phyloP scores from a whole-genome alignment of 2,329 filamentous ascomycete species.

The Sporothrix pseudoabietina region DNA sequence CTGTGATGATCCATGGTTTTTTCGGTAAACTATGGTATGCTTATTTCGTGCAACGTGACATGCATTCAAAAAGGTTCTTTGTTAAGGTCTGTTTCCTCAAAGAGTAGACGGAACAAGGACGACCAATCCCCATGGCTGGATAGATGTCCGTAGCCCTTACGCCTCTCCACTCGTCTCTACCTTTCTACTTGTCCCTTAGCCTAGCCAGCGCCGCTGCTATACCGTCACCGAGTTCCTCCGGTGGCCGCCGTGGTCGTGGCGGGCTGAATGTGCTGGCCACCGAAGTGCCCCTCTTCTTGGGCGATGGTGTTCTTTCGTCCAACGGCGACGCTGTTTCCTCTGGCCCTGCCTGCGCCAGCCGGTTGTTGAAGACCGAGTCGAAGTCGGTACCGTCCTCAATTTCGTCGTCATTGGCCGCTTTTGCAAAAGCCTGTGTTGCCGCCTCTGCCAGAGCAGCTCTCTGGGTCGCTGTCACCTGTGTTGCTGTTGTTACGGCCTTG shows the following conservation, averaged over 20 bases:
- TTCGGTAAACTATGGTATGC: neutral
- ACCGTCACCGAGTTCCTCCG: conserved; percentile 56
- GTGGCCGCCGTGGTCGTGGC: conserved; percentile 33
- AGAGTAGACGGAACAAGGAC: neutral
- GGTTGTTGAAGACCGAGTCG: conserved; percentile 27
- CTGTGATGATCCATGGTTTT: neutral
- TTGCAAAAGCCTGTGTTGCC: neutral
- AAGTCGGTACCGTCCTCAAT: conserved; percentile 12
- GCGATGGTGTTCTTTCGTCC: conserved; percentile 42
- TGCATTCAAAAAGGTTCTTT: neutral
- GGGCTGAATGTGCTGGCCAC: conserved; percentile 20
- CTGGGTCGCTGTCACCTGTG: conserved; percentile 23
- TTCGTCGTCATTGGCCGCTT: neutral
- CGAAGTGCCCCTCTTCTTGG: conserved; percentile 34
- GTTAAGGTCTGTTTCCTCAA: neutral
- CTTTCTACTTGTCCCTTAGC: conserved; percentile 50
- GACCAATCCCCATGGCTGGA: neutral
- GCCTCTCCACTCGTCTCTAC: neutral
- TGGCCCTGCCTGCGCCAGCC: neutral
- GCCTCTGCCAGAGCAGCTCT: no score
- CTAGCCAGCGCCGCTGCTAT: conserved; percentile 64
- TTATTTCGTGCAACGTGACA: conserved; percentile 18
- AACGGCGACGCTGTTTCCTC: neutral
- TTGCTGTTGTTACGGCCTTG: conserved; percentile 35
- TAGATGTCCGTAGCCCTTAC: neutral